A percentile compares a stretch with the other conserved stretches of the same genome.
Evolutionary conservation across 1,284 basidiomycete genomes (phyloP).

Genomic region (Malassezia equina): DNA sequence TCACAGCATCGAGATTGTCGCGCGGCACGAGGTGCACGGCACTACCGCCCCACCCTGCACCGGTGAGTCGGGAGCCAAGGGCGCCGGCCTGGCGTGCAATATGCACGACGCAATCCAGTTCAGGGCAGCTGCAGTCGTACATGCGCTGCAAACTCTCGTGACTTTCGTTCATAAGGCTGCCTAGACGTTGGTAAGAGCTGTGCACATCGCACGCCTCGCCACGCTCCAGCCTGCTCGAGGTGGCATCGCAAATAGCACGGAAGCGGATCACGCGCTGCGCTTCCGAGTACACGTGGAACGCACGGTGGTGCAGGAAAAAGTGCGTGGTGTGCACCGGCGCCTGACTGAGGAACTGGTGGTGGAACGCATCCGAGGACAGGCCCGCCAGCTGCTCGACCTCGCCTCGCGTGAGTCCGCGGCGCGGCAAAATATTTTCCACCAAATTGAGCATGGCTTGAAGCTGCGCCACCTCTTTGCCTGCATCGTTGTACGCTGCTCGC

Average conservation of each 20-base stretch:
- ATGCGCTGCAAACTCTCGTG: slow-evolving; percentile 30
- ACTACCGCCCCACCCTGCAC: slow-evolving; percentile 46
- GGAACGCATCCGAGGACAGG: slow-evolving; percentile 25
- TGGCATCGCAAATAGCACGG: slow-evolving; percentile 21
- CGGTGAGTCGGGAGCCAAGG: slow-evolving; percentile 36
- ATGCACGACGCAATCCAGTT: slow-evolving; percentile 32
- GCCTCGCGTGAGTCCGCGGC: slow-evolving; percentile 14
- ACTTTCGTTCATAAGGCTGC: slow-evolving; percentile 35
- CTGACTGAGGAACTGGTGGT: slow-evolving; percentile 29
- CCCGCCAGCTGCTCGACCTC: slow-evolving; percentile 33
- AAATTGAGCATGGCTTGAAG: slow-evolving; percentile 25
- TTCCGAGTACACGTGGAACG: slow-evolving; percentile 41
- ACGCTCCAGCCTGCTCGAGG: not conserved
- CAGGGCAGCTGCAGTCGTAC: slow-evolving; percentile 39
- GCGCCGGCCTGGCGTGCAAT: slow-evolving; percentile 38
- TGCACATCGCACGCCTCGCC: slow-evolving; percentile 2
- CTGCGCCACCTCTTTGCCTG: slow-evolving; percentile 33
- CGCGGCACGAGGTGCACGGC: slow-evolving; percentile 42
- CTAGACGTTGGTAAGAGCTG: slow-evolving; percentile 27
- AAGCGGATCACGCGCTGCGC: slow-evolving; percentile 36
- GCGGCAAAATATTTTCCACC: slow-evolving; percentile 17
- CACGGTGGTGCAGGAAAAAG: slow-evolving; percentile 31
- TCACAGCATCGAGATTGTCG: slow-evolving; percentile 24
- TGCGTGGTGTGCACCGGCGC: slow-evolving; percentile 38
- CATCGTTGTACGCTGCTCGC: slow-evolving; percentile 16